These are phyloP conservation scores for Micractinium conductrix DNA, from an alignment of 139 green algal species.

Conservation along the genomic window DNA sequence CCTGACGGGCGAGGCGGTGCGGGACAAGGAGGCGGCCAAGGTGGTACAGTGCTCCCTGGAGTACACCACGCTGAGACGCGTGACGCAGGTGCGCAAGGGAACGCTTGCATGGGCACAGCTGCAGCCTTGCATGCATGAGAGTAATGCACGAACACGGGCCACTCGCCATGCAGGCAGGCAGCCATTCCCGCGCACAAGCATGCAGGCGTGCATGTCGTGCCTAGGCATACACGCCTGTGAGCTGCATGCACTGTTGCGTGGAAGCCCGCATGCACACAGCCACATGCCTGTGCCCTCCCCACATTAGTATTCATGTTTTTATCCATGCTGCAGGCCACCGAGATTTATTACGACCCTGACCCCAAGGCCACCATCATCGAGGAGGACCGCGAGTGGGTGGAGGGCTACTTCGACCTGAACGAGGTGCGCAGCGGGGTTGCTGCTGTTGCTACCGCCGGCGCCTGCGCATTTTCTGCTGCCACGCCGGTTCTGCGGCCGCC, in stretches of 20 bases:
- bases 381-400: constrained; percentile 90
- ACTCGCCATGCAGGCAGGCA: too few species aligned
- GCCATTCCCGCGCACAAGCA: too few species aligned
- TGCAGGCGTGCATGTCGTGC: too few species aligned
- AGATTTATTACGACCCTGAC: constrained; percentile 91
- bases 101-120: too few species aligned
- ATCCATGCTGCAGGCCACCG: constrained; percentile 74
- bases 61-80: constrained; percentile 92
- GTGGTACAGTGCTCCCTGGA: constrained; percentile 94
- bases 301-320: too few species aligned
- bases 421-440: constrained; percentile 31
- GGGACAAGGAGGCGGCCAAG: constrained; percentile 85
- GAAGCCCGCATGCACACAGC: too few species aligned
- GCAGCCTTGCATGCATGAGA: too few species aligned
- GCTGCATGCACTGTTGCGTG: too few species aligned
- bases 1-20: constrained; percentile 65
- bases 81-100: constrained; percentile 45
- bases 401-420: constrained; percentile 87
- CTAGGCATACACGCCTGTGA: not conserved
- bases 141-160: too few species aligned
- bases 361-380: constrained; percentile 84
- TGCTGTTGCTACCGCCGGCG: not conserved
- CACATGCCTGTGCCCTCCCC: too few species aligned
- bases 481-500: not conserved
- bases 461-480: not conserved